phyloP scores from a whole-genome alignment of 2,329 filamentous ascomycete genomes.

The Diplodia mutila region DNA sequence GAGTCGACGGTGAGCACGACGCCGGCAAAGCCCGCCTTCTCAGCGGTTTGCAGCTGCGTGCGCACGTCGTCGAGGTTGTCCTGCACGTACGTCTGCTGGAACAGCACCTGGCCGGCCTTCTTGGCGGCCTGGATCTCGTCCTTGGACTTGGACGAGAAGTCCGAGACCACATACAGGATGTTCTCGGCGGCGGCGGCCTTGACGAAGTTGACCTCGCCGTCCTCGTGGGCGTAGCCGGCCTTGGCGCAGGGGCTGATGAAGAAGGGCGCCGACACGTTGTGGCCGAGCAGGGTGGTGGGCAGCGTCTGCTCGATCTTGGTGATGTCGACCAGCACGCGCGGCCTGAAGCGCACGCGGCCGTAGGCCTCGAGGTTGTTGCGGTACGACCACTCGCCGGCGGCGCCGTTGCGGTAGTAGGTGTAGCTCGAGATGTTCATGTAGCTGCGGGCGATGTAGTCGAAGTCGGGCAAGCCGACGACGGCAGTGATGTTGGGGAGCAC shows the following conservation, averaged over 20 bases:
- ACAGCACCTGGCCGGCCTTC: slow-evolving; percentile 41
- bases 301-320: slow-evolving; percentile 46
- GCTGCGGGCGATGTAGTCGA: slow-evolving; percentile 57
- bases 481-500: slow-evolving; percentile 48
- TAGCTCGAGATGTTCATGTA: slow-evolving; percentile 54
- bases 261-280: slow-evolving; percentile 60
- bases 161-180: slow-evolving; percentile 54
- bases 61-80: slow-evolving; percentile 38
- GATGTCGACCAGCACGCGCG: slow-evolving; percentile 57
- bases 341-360: slow-evolving; percentile 53
- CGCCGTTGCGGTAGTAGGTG: slow-evolving; percentile 62
- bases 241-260: slow-evolving; percentile 54
- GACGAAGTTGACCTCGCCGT: slow-evolving; percentile 56
- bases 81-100: slow-evolving; percentile 48
- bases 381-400: slow-evolving; percentile 60
- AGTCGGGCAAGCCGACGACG: slow-evolving; percentile 58
- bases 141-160: slow-evolving; percentile 43
- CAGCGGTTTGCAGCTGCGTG: slow-evolving; percentile 38
- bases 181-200: slow-evolving; percentile 53
- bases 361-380: slow-evolving; percentile 62
- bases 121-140: slow-evolving; percentile 31
- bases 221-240: slow-evolving; percentile 49
- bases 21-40: slow-evolving; percentile 44
- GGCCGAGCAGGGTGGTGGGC: slow-evolving; percentile 56
- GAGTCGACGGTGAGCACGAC: slow-evolving; percentile 49